These are phyloP conservation scores for Paulownia fortunei DNA, from an alignment of 257 asterid genomes.

Conservation along the genomic window DNA sequence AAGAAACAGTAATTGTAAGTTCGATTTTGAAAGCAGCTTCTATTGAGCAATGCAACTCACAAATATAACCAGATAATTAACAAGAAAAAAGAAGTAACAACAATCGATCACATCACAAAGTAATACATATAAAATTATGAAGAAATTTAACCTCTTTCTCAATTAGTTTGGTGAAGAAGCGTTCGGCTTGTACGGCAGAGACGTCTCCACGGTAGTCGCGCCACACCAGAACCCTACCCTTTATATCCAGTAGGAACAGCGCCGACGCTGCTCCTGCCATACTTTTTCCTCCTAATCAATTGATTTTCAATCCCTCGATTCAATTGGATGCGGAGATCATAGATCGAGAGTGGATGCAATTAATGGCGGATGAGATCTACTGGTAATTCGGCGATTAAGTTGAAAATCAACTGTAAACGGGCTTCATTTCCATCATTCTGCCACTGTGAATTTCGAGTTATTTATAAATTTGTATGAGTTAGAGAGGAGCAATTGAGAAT, in stretches of 20 bases:
- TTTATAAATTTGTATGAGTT: conserved; percentile 3
- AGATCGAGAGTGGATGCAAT: conserved; percentile 32
- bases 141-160: conserved; percentile 71
- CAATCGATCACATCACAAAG: not conserved
- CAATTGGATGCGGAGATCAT: conserved; percentile 30
- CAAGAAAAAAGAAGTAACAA: not conserved
- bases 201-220: conserved; percentile 99
- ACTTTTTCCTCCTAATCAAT: conserved; percentile 17
- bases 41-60: conserved; percentile 9
- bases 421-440: conserved; percentile 21
- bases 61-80: not conserved
- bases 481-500: not conserved
- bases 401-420: conserved; percentile 4
- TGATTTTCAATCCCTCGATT: conserved; percentile 10
- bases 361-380: conserved; percentile 34
- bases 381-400: not conserved
- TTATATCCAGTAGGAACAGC: conserved; percentile 94
- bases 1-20: not conserved
- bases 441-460: not conserved
- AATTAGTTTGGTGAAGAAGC: conserved; percentile 82
- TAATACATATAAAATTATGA: not conserved
- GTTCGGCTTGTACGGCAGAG: conserved; percentile 81
- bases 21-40: not conserved
- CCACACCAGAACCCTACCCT: conserved; percentile 95
- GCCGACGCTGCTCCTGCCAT: conserved; percentile 98